Percentiles rank a stretch among this genome's conserved stretches.
phyloP scores from a whole-genome alignment of 1,284 basidiomycete genomes.

The Phellinidium pouzarii region DNA sequence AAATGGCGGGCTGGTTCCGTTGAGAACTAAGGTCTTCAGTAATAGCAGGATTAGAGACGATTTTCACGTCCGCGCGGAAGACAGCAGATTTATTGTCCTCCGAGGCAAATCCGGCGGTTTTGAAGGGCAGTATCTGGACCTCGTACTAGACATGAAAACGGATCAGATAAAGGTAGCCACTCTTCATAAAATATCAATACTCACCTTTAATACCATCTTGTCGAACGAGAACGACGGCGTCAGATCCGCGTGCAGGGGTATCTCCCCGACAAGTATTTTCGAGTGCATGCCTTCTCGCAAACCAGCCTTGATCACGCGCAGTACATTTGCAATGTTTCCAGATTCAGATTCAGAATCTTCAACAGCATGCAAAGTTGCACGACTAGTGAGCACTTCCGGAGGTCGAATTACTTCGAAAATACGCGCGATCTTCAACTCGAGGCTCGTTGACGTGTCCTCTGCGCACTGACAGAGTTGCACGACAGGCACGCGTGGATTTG shows the following conservation, averaged over 20 bases:
- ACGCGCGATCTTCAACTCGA: slow-evolving; percentile 6
- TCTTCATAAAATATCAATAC: background rate
- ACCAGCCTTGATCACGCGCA: background rate
- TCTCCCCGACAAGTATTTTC: slow-evolving; percentile 7
- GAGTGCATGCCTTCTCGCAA: slow-evolving; percentile 1
- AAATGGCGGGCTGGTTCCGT: background rate
- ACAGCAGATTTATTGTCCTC: slow-evolving; percentile 2
- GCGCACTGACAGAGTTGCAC: slow-evolving; percentile 3
- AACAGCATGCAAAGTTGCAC: background rate
- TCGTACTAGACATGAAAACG: slow-evolving; percentile 3
- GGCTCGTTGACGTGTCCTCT: background rate
- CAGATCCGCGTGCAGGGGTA: slow-evolving; percentile 3
- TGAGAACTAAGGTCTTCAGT: background rate
- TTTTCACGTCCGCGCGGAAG: slow-evolving; percentile 6
- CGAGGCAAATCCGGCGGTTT: slow-evolving; percentile 8
- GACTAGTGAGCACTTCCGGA: background rate
- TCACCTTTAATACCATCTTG: slow-evolving; percentile 7
- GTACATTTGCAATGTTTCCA: background rate
- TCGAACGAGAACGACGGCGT: slow-evolving; percentile 14
- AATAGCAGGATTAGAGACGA: background rate
- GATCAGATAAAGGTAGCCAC: background rate
- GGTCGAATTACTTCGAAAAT: slow-evolving; percentile 8
- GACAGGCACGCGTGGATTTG: background rate
- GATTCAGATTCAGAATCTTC: background rate
- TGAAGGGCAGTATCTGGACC: slow-evolving; percentile 9